phyloP scores from a whole-genome alignment of 1,139 yeast species.

The Suhomyces guaymorum region DNA sequence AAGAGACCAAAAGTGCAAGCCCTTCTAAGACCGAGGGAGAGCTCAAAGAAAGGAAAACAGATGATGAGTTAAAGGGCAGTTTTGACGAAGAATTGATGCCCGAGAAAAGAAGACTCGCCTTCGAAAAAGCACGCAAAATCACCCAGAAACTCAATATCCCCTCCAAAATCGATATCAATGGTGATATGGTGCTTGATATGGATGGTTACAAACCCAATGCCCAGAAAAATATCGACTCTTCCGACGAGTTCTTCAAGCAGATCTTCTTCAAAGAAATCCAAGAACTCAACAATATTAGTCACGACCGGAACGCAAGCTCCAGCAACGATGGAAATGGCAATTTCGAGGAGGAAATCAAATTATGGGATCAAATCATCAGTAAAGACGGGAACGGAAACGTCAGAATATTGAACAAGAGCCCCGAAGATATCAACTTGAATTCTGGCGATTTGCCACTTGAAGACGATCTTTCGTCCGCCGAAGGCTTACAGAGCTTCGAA shows the following conservation, averaged over 20 bases:
- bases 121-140: slow-evolving; percentile 67
- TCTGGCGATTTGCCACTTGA: slow-evolving; percentile 9
- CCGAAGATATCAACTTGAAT: slow-evolving; percentile 8
- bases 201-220: slow-evolving; percentile 94
- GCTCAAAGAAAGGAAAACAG: too few relatives aligned
- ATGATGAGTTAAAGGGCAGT: too few relatives aligned
- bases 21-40: too few relatives aligned
- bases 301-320: slow-evolving; percentile 13
- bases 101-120: slow-evolving; percentile 38
- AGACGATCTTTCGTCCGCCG: slow-evolving; percentile 11
- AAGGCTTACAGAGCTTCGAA: slow-evolving; percentile 20
- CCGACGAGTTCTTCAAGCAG: slow-evolving; percentile 70
- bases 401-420: slow-evolving; percentile 43
- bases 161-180: slow-evolving; percentile 82
- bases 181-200: slow-evolving; percentile 89
- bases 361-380: slow-evolving; percentile 38
- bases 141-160: slow-evolving; percentile 82
- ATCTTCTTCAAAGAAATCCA: slow-evolving; percentile 60
- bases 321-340: slow-evolving; percentile 11
- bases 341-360: slow-evolving; percentile 27
- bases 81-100: too few relatives aligned
- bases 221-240: slow-evolving; percentile 62
- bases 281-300: slow-evolving; percentile 23
- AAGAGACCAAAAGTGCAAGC: neutral
- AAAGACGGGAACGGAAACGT: slow-evolving; percentile 75